A percentile compares a stretch with the other conserved stretches of the same genome.
Evolutionary conservation across 2,329 filamentous ascomycete species (phyloP).

Genomic region (Dichotomopilus funicola): DNA sequence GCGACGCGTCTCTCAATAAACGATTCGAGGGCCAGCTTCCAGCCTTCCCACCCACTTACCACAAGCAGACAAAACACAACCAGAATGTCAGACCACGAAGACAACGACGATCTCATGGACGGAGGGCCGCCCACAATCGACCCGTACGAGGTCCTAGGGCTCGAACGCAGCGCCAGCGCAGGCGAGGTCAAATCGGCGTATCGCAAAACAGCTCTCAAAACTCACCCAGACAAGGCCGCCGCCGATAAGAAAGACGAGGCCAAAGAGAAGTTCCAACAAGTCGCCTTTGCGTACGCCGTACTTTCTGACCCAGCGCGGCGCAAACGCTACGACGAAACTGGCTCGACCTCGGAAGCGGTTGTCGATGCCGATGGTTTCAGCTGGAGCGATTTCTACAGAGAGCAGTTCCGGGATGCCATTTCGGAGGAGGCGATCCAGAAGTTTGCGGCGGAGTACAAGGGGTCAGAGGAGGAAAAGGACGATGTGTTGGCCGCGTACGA

Average conservation of each 20-base stretch:
- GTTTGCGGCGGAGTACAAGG: constrained; percentile 74
- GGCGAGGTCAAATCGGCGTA: constrained; percentile 87
- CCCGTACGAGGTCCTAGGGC: constrained; percentile 72
- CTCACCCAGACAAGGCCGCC: constrained; percentile 81
- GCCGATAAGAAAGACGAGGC: constrained; percentile 63
- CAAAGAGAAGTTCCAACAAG: constrained; percentile 75
- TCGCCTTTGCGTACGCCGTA: constrained; percentile 90
- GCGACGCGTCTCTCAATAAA: constrained; percentile 4
- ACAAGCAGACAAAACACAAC: constrained; percentile 11
- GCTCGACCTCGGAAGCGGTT: constrained; percentile 78
- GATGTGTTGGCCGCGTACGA: constrained; percentile 75
- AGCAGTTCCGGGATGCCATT: constrained; percentile 73
- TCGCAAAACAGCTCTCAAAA: constrained; percentile 78
- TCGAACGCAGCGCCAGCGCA: constrained; percentile 64
- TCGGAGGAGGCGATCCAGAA: constrained; percentile 66
- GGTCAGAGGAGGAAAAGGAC: constrained; percentile 73
- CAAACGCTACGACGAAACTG: constrained; percentile 81
- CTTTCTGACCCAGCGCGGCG: constrained; percentile 78
- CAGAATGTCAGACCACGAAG: constrained; percentile 43
- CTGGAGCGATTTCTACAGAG: constrained; percentile 84
- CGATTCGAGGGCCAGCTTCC: neutral
- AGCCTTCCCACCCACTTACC: neutral
- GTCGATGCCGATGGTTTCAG: constrained; percentile 74
- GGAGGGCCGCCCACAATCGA: constrained; percentile 55
- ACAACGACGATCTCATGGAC: constrained; percentile 46